A percentile compares a stretch with the other conserved stretches of the same genome.
These are phyloP conservation scores for Mangifera indica DNA, from an alignment of 345 rosid species.

Conservation along the genomic window DNA sequence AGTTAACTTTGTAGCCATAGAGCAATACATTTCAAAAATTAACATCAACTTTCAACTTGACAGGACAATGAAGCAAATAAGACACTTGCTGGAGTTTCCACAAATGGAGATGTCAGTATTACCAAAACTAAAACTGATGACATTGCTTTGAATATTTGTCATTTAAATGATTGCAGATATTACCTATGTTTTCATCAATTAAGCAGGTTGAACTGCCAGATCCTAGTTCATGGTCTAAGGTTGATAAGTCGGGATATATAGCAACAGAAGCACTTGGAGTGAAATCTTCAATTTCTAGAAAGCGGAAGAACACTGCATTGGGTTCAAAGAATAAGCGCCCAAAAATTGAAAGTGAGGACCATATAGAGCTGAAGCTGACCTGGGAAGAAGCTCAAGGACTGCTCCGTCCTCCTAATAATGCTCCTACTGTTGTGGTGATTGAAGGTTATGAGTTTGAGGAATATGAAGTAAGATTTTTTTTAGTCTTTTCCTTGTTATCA, in stretches of 20 bases:
- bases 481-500: conserved; percentile 12
- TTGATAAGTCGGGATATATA: conserved; percentile 63
- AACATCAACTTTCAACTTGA: conserved; percentile 22
- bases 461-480: conserved; percentile 59
- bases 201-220: conserved; percentile 68
- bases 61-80: conserved; percentile 69
- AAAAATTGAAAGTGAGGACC: conserved; percentile 70
- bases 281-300: conserved; percentile 48
- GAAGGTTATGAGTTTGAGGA: conserved; percentile 94
- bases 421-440: conserved; percentile 63
- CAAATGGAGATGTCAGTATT: conserved; percentile 61
- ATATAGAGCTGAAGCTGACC: conserved; percentile 71
- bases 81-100: conserved; percentile 40
- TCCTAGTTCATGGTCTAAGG: conserved; percentile 61
- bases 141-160: conserved; percentile 31
- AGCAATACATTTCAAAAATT: background rate
- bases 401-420: conserved; percentile 66
- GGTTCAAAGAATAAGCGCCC: conserved; percentile 79
- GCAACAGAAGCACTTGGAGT: conserved; percentile 69
- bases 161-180: conserved; percentile 25
- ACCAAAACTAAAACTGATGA: conserved; percentile 26
- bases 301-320: conserved; percentile 66
- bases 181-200: conserved; percentile 33
- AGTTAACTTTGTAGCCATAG: background rate
- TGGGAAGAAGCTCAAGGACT: conserved; percentile 96